Conservation (phyloP, 352 stramenopile genomes). For the Globisporangium viniferum region DNA sequence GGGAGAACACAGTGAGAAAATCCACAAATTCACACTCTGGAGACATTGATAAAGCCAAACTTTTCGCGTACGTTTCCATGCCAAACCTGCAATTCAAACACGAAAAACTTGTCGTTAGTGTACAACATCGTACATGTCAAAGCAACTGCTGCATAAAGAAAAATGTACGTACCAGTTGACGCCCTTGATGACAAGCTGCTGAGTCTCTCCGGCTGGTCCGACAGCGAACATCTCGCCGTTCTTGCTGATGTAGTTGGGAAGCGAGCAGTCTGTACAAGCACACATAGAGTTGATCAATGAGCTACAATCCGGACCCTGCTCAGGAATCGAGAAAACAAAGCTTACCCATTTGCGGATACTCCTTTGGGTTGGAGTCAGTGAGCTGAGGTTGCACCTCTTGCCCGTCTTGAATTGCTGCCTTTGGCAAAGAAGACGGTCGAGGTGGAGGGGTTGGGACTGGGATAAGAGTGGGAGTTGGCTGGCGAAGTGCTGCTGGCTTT, state of each 20-base stretch:
- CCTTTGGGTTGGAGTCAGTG: slow-evolving; percentile 6
- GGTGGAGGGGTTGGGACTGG: neutral
- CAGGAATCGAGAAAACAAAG: neutral
- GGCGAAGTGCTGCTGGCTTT: neutral
- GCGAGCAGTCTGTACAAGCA: slow-evolving; percentile 6
- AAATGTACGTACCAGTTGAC: slow-evolving; percentile 14
- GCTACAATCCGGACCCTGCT: neutral
- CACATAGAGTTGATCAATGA: neutral
- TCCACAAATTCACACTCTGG: neutral
- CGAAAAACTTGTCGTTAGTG: neutral
- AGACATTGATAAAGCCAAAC: neutral
- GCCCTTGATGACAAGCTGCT: slow-evolving; percentile 17
- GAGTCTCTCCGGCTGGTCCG: slow-evolving; percentile 12
- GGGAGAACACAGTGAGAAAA: neutral
- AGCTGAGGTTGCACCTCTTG: neutral
- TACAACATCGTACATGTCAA: neutral
- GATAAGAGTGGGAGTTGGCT: neutral
- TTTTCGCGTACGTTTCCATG: slow-evolving; percentile 18
- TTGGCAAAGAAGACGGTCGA: neutral
- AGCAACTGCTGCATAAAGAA: neutral
- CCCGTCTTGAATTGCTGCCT: slow-evolving; percentile 7
- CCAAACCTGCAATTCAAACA: slow-evolving; percentile 7
- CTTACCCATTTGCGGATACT: slow-evolving; percentile 14
- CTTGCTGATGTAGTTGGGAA: slow-evolving; percentile 27
- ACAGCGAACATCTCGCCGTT: slow-evolving; percentile 22